Evolutionary conservation across 371 early-diverging fungal species (phyloP).

Genomic region (Phascolomyces articulosus): DNA sequence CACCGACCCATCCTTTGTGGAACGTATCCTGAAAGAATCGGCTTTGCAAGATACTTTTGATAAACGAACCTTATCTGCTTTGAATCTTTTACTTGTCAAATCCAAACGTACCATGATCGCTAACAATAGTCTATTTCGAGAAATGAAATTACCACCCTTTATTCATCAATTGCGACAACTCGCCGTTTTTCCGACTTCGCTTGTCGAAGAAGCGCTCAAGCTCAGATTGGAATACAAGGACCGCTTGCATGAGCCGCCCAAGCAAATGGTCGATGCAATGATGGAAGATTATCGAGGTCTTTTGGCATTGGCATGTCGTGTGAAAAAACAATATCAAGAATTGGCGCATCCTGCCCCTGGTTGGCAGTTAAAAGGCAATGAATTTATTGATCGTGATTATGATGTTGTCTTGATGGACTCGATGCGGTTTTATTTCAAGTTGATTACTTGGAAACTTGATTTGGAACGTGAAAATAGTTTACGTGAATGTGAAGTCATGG

Average conservation of each 20-base stretch:
- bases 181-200: conserved; percentile 76
- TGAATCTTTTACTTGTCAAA: conserved; percentile 55
- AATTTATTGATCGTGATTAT: conserved; percentile 66
- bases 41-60: conserved; percentile 82
- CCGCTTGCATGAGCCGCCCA: conserved; percentile 69
- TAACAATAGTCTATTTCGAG: conserved; percentile 62
- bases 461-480: conserved; percentile 60
- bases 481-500: conserved; percentile 80
- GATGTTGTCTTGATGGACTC: conserved; percentile 72
- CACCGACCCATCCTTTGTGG: conserved; percentile 77
- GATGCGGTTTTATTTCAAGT: conserved; percentile 78
- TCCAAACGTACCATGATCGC: conserved; percentile 71
- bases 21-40: conserved; percentile 82
- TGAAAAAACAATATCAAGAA: conserved; percentile 71
- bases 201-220: conserved; percentile 80
- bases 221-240: conserved; percentile 78
- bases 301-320: conserved; percentile 71
- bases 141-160: conserved; percentile 73
- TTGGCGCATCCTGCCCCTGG: conserved; percentile 66
- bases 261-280: conserved; percentile 78
- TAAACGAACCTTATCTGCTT: conserved; percentile 67
- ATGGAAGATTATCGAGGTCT: conserved; percentile 80
- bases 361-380: conserved; percentile 68
- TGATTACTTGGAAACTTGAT: conserved; percentile 72
- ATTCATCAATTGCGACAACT: conserved; percentile 70